A percentile compares a stretch with the other conserved stretches of the same genome.
phyloP scores from a whole-genome alignment of 148 eudicot species.

The Gaultheria prostrata region DNA sequence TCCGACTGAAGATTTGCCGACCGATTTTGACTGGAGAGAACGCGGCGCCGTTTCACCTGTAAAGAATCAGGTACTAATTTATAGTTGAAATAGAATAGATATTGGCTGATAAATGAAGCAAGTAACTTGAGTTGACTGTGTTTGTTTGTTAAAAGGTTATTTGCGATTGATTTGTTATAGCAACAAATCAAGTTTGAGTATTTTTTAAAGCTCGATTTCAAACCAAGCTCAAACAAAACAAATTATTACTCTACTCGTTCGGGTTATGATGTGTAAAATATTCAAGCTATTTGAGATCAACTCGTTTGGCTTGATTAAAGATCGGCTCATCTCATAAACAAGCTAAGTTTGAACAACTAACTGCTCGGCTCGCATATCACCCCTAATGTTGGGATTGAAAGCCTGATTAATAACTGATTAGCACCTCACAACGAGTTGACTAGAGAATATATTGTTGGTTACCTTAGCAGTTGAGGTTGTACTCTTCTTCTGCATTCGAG shows the following conservation, averaged over 20 bases:
- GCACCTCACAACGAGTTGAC: not conserved
- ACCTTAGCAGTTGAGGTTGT: not conserved
- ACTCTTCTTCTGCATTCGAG: not conserved
- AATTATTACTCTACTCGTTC: too few species aligned
- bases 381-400: too few species aligned
- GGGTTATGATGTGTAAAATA: too few species aligned
- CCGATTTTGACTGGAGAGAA: constrained; percentile 61
- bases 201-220: too few species aligned
- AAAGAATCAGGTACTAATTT: constrained; percentile 49
- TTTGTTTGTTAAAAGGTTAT: not conserved
- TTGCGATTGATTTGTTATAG: not conserved
- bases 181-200: too few species aligned
- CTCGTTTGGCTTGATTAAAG: too few species aligned
- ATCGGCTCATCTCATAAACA: too few species aligned
- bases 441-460: not conserved
- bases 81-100: not conserved
- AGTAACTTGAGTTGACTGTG: not conserved
- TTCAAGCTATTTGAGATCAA: too few species aligned
- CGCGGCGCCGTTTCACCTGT: constrained; percentile 58
- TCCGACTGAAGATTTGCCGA: constrained; percentile 45
- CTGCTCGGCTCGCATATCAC: too few species aligned
- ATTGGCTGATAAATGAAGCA: not conserved
- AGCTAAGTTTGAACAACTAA: too few species aligned
- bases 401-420: not conserved
- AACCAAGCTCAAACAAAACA: too few species aligned